These are phyloP conservation scores for Ophiostoma perfectum DNA, from an alignment of 2,329 filamentous ascomycete genomes.

Conservation along the genomic window DNA sequence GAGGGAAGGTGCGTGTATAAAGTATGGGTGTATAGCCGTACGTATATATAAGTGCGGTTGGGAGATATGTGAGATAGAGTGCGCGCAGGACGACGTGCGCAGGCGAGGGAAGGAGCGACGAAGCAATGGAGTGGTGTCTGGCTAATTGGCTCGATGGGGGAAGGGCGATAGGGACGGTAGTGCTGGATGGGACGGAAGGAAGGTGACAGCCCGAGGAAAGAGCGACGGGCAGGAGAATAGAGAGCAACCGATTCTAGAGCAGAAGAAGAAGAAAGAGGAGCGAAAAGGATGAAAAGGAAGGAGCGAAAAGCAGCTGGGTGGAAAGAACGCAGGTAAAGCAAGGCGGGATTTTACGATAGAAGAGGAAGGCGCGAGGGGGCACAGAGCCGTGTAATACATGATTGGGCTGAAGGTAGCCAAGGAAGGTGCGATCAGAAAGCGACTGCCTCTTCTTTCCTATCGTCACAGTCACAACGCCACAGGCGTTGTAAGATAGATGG, in stretches of 20 bases:
- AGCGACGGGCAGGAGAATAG: not conserved
- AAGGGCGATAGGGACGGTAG: not conserved
- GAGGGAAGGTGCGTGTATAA: not conserved
- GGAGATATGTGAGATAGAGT: not conserved
- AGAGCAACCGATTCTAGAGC: too few relatives aligned
- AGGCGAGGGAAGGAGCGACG: not conserved
- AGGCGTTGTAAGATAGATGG: not conserved
- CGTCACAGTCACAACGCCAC: not conserved
- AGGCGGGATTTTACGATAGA: not conserved
- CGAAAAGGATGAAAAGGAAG: not conserved
- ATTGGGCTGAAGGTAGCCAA: not conserved
- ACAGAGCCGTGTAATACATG: not conserved
- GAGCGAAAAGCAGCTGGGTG: not conserved
- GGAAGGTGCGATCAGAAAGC: not conserved
- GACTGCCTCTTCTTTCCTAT: not conserved
- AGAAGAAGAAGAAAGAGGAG: not conserved
- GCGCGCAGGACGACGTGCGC: not conserved
- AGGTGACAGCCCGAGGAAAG: not conserved
- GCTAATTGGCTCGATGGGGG: not conserved
- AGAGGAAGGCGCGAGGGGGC: not conserved
- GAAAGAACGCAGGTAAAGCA: not conserved
- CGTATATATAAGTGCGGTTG: constrained; percentile 1
- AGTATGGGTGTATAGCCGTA: not conserved
- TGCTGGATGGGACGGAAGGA: not conserved
- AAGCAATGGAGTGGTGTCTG: not conserved